Conservation (phyloP, 2,329 filamentous ascomycete species). For the Curvularia verruculosa region DNA sequence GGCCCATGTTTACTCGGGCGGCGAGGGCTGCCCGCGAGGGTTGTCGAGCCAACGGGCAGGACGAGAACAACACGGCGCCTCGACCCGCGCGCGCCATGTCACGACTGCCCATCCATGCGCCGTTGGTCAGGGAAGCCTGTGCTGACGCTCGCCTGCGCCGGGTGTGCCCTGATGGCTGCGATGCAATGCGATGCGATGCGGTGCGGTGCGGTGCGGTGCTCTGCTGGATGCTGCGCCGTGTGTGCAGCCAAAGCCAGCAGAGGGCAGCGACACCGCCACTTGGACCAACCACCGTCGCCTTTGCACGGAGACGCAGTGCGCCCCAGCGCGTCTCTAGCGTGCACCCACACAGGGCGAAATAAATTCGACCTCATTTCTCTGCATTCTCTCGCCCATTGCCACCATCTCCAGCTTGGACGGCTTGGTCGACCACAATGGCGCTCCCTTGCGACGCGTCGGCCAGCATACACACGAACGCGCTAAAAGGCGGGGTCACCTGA, state of each 20-base stretch:
- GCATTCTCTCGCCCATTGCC: not conserved
- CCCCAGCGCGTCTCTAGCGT: constrained; percentile 10
- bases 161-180: not conserved
- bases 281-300: constrained; percentile 1
- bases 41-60: constrained; percentile 21
- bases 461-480: constrained; percentile 8
- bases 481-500: constrained; percentile 28
- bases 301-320: constrained; percentile 11
- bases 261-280: constrained; percentile 4
- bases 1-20: constrained; percentile 16
- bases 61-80: constrained; percentile 16
- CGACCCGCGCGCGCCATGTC: not conserved
- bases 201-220: too few species aligned
- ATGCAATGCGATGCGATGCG: too few species aligned
- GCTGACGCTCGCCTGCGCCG: not conserved
- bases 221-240: not conserved
- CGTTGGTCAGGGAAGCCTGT: not conserved
- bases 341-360: not conserved
- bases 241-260: not conserved
- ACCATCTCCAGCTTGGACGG: not conserved
- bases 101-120: not conserved
- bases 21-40: constrained; percentile 9
- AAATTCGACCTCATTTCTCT: not conserved
- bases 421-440: not conserved
- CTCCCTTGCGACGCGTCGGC: constrained; percentile 12